Evolutionary conservation across 306 rosid genomes (phyloP).

Genomic region (Pachyrhizus erosus): DNA sequence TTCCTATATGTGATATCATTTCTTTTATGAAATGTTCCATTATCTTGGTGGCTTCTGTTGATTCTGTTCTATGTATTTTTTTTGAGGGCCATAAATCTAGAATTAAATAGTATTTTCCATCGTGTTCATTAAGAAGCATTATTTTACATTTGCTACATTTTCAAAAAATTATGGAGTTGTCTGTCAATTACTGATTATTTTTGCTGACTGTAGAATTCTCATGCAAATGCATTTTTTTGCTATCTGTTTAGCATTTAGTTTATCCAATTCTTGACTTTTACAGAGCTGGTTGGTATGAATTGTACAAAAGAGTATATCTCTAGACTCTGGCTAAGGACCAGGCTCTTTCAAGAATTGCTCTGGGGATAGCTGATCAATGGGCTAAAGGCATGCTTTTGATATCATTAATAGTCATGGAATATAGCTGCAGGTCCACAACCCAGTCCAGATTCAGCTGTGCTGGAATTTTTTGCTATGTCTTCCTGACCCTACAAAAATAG

Average conservation of each 20-base stretch:
- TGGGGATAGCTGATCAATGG: neutral
- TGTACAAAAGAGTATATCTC: constrained; percentile 68
- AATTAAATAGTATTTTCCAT: constrained; percentile 7
- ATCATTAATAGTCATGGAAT: neutral
- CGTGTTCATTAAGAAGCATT: constrained; percentile 11
- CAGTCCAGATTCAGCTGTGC: neutral
- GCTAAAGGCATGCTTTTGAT: neutral
- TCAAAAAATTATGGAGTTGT: neutral
- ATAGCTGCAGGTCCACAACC: neutral
- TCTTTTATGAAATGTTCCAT: neutral
- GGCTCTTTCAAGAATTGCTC: neutral
- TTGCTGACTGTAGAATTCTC: neutral
- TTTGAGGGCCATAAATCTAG: neutral
- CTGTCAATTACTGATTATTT: constrained; percentile 8
- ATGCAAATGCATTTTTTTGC: constrained; percentile 21
- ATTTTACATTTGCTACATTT: neutral
- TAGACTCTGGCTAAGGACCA: constrained; percentile 23
- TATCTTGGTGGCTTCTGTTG: neutral
- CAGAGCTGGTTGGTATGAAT: constrained; percentile 80
- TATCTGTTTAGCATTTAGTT: neutral
- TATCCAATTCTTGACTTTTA: constrained; percentile 10
- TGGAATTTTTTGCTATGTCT: constrained; percentile 16
- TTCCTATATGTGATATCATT: neutral
- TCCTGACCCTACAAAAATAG: neutral
- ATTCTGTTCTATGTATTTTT: neutral